Evolutionary conservation across 2,329 filamentous ascomycete genomes (phyloP).

Genomic region (Trichoderma pleuroti): DNA sequence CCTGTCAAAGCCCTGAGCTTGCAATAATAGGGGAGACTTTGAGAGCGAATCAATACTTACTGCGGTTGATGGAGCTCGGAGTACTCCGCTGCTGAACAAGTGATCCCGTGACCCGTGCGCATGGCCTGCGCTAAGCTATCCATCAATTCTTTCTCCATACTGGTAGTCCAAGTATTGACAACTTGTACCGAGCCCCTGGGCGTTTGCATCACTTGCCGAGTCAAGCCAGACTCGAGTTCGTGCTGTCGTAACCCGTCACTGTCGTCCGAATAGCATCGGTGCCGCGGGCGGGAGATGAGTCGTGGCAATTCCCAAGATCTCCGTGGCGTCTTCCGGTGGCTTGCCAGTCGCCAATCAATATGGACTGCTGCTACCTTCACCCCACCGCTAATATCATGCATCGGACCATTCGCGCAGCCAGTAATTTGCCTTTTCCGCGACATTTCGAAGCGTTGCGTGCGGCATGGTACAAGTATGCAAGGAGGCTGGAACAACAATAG

Average conservation of each 20-base stretch:
- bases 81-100: neutral
- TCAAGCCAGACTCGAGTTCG: neutral
- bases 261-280: neutral
- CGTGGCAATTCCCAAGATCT: neutral
- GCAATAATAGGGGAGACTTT: neutral
- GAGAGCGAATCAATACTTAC: neutral
- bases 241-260: neutral
- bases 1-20: neutral
- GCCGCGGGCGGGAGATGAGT: neutral
- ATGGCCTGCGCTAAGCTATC: neutral
- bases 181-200: neutral
- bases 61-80: neutral
- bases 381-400: conserved; percentile 1
- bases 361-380: neutral
- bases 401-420: neutral
- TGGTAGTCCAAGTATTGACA: neutral
- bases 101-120: conserved; percentile 3
- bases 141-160: neutral
- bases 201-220: neutral
- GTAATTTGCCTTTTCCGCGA: neutral
- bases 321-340: neutral
- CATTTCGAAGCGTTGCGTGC: neutral
- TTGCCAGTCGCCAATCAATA: neutral
- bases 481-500: neutral
- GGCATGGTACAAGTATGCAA: conserved; percentile 6